Evolutionary conservation across 805 yeast genomes (phyloP), one percentile per base, ranked within the genome.

Genomic region (Kodamaea leandrae): DNA sequence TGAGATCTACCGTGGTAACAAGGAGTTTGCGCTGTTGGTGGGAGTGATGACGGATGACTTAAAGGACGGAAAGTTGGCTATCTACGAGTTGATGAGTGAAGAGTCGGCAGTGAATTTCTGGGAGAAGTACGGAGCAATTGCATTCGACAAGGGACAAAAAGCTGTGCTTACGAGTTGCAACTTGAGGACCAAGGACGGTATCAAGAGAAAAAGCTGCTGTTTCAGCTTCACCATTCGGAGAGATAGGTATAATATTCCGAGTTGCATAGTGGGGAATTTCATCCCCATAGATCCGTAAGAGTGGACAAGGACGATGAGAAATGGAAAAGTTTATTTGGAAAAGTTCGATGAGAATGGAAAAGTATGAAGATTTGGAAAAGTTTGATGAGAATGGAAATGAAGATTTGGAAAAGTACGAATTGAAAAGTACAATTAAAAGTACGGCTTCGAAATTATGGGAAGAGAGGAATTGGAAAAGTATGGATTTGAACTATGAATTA

Each of bases 121-220:
- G 98, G 98, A 91, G 55, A 90, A 90, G 58, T 91, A 90, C 55
- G 96, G 96, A 2, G 89, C 95, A 3, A 86, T 90, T 55, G 97
- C 98, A 4, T 90, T 91, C 64, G 97, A 91, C 55, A 85, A 90
- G 51, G 91, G 93, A 1, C 97, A 90, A 54, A 91, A 91, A 57
- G 96, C 97, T 0, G 96, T 91, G 3, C 64, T 91, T 51, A 90
- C 96, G 1, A 84, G 95, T 60, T 91, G 98, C 64, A 87, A 84
- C 51, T 68, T 91, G 45, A 71, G 95, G 52, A 82, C 95, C 1
- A 79, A 80, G 50, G 95, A 87, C 53, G 95, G 96, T 0, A 70
- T 85, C 41, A 80, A 80, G 49, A 74, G 88, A 45, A 80, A 85
- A 51, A 80, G 87, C 45, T 91, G 98, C 57, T 90, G 97, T 61